Conservation (phyloP, 768 basidiomycete species). For the Lentinula sp. region DNA sequence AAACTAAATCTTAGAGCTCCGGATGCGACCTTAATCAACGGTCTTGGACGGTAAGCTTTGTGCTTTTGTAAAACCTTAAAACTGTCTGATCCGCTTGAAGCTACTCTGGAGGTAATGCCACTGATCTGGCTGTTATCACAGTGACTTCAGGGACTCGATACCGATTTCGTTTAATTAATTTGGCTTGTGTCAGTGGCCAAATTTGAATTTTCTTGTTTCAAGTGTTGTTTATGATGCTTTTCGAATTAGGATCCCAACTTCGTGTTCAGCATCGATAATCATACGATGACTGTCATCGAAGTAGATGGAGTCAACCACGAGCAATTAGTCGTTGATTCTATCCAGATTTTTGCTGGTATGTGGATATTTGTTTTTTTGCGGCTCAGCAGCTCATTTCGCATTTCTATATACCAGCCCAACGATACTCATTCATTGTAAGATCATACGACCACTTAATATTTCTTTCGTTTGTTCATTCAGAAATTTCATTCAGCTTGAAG, state of each 20-base stretch:
- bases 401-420: slow-evolving; percentile 16
- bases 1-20: slow-evolving; percentile 10
- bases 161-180: slow-evolving; percentile 7
- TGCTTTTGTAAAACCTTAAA: too few species aligned
- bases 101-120: slow-evolving; percentile 4
- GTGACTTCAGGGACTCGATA: slow-evolving; percentile 10
- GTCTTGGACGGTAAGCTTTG: slow-evolving; percentile 9
- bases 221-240: background rate
- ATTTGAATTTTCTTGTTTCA: background rate
- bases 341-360: slow-evolving; percentile 28
- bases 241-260: slow-evolving; percentile 6
- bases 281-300: slow-evolving; percentile 28
- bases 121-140: slow-evolving; percentile 9
- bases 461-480: background rate
- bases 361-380: background rate
- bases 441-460: background rate
- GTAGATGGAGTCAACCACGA: slow-evolving; percentile 29
- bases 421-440: slow-evolving; percentile 34
- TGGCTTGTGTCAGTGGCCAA: slow-evolving; percentile 2
- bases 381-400: background rate
- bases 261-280: slow-evolving; percentile 9
- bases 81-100: background rate
- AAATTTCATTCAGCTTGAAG: slow-evolving; percentile 18
- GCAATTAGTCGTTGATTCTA: slow-evolving; percentile 28
- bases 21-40: slow-evolving; percentile 24